These are phyloP conservation scores for Rubroboletus pulcherrimus DNA, from an alignment of 768 basidiomycete genomes.

Conservation along the genomic window DNA sequence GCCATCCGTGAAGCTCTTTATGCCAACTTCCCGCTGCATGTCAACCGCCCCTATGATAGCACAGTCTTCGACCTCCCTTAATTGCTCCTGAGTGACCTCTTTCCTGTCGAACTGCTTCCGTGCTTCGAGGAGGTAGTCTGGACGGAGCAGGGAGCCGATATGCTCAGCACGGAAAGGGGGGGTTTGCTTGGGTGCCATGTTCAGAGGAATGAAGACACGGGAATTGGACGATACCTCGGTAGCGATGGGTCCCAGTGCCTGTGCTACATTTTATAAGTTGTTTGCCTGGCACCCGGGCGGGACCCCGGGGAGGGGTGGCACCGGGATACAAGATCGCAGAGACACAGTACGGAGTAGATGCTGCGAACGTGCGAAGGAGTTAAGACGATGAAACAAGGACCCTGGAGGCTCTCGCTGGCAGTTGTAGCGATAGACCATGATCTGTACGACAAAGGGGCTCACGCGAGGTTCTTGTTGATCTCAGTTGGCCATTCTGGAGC, in stretches of 20 bases:
- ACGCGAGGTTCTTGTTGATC: neutral
- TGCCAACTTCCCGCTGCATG: constrained; percentile 39
- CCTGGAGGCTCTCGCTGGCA: neutral
- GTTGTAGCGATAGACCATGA: neutral
- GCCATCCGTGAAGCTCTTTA: constrained; percentile 42
- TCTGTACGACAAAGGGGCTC: neutral
- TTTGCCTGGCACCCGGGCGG: neutral
- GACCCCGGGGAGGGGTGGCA: too few relatives aligned
- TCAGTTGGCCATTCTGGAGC: neutral
- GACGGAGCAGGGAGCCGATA: constrained; percentile 43
- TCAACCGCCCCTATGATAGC: constrained; percentile 35
- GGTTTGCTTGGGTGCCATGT: constrained; percentile 21
- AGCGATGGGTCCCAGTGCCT: neutral
- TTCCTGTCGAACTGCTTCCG: constrained; percentile 34
- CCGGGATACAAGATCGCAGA: neutral
- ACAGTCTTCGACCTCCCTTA: constrained; percentile 37
- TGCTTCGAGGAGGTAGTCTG: constrained; percentile 36
- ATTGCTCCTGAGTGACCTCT: constrained; percentile 33
- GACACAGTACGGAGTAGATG: neutral
- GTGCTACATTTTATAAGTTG: neutral
- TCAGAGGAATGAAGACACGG: neutral
- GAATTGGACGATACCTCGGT: neutral
- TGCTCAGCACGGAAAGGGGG: constrained; percentile 48
- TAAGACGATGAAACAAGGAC: neutral
- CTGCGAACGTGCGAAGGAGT: neutral